Conservation (phyloP, 441 rosid species). For the Omphalea diandra region DNA sequence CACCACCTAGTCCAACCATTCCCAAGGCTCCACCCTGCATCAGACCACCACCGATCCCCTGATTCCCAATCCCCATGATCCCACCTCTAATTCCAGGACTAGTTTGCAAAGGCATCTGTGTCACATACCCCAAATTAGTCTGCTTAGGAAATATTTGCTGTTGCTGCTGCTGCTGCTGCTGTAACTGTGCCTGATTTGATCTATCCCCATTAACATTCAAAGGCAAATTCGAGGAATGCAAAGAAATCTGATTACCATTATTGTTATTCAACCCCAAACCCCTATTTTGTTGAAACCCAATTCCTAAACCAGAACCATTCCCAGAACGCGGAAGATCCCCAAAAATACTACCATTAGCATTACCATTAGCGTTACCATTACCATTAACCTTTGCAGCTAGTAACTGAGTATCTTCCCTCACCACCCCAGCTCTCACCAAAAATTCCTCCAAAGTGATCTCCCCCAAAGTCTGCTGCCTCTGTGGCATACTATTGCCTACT, state of each 20-base stretch:
- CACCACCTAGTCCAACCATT: constrained; percentile 51
- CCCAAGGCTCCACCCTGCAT: constrained; percentile 61
- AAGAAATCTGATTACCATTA: constrained; percentile 34
- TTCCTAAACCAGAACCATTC: constrained; percentile 41
- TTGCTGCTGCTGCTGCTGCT: constrained; percentile 35
- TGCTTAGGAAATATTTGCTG: constrained; percentile 73
- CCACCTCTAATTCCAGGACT: constrained; percentile 62
- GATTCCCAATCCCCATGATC: constrained; percentile 56
- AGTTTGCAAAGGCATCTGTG: constrained; percentile 46
- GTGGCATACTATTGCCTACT: constrained; percentile 41
- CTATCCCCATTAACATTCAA: constrained; percentile 62
- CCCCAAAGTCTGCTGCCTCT: constrained; percentile 80
- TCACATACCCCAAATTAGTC: constrained; percentile 47
- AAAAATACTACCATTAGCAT: constrained; percentile 41
- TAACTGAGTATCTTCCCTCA: constrained; percentile 67
- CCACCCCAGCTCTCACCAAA: constrained; percentile 85
- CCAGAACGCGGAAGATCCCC: constrained; percentile 38
- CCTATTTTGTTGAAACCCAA: constrained; percentile 57
- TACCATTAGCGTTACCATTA: no score
- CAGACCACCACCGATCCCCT: constrained; percentile 44
- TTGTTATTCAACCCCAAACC: constrained; percentile 35
- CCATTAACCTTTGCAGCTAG: constrained; percentile 33
- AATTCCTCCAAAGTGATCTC: constrained; percentile 97
- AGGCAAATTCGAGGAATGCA: constrained; percentile 62
- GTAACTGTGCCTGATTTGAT: constrained; percentile 47